Base-by-base conservation (phyloP, 441 rosid species). In the Cnidoscolus chayamansa region DNA sequence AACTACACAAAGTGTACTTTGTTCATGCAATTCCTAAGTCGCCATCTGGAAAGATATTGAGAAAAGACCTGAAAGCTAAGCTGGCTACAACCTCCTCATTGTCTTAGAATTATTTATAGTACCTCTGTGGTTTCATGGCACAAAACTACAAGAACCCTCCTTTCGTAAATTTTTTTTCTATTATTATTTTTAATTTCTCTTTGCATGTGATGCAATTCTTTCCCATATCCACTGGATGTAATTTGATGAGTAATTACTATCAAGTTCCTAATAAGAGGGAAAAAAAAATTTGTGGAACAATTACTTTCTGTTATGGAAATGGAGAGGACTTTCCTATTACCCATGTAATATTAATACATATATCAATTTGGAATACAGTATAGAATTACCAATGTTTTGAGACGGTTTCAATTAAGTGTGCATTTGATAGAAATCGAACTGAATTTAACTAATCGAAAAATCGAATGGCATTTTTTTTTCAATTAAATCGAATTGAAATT, bases 21-120 rank as follows among this genome's bases (percentile, higher is more conserved):
- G 87, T 87, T 74, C 84, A 89, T 65, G 84, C 96, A 12, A 90
- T 93, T 72, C 98, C 98, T 0, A 93, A 87, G 83, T 88, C 97
- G 71, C 93, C 98, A 5, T 78, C 98, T 0, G 98, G 98, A 3
- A 93, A 93, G 85, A 93, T 93, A 62, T 72, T 93, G 67, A 87
- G 98, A 79, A 91, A 91, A 80, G 96, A 87, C 75, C 85, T 93
- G 1, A 87, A 83, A 83, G 91, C 94, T 60, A 93, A 84, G 84
- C 79, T 91, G 17, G 84, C 86, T 32, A 0, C 85, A 0, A 17
- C 84, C 47, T 8, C 82, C 43, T 31, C 79, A 17, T 16, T 54
- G 63, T 58, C 80, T 20, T 70, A 60, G 45, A 62, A 49, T 50
- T 58, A 3, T 35, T 35, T 35, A 35, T 2, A 4, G 40, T 35